Percentiles rank a stretch among this genome's conserved stretches.
Conservation (phyloP, 768 basidiomycete genomes). For the Termitomyces sp. region DNA sequence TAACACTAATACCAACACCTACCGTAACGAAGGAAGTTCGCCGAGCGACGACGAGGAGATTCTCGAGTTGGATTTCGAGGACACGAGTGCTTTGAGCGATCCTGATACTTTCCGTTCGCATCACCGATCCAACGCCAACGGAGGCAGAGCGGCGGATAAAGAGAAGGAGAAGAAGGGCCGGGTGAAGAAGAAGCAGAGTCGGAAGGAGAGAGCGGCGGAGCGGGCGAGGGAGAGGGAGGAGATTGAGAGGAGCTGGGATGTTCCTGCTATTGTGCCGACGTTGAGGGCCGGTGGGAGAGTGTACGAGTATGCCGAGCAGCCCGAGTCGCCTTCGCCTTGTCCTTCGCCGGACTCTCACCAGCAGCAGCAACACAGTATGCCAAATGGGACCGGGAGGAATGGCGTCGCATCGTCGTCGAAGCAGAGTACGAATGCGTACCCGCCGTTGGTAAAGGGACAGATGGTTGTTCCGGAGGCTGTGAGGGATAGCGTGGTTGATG, state of each 20-base stretch:
- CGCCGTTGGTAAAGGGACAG: constrained; percentile 13
- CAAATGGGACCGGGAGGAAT: constrained; percentile 2
- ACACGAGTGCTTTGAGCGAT: constrained; percentile 71
- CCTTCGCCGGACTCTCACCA: constrained; percentile 2
- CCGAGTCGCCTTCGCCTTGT: constrained; percentile 13
- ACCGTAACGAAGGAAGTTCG: neutral
- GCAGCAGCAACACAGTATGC: neutral
- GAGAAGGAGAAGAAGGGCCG: constrained; percentile 9
- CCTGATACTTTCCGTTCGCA: constrained; percentile 49
- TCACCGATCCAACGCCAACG: neutral
- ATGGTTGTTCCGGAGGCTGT: constrained; percentile 17
- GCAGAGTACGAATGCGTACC: neutral
- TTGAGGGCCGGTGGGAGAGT: constrained; percentile 5
- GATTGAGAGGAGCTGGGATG: constrained; percentile 64
- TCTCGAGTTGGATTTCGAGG: constrained; percentile 72
- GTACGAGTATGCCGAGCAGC: constrained; percentile 8
- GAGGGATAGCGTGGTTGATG: constrained; percentile 26
- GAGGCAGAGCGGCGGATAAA: constrained; percentile 10
- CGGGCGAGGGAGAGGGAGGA: constrained; percentile 39
- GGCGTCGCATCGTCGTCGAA: neutral
- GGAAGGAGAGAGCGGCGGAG: constrained; percentile 31
- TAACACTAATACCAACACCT: constrained; percentile 13
- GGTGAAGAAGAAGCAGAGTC: constrained; percentile 24
- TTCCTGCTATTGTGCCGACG: constrained; percentile 28
- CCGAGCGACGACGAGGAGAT: constrained; percentile 53